phyloP scores from a whole-genome alignment of 1,284 basidiomycete genomes.

The Naganishia sp. region DNA sequence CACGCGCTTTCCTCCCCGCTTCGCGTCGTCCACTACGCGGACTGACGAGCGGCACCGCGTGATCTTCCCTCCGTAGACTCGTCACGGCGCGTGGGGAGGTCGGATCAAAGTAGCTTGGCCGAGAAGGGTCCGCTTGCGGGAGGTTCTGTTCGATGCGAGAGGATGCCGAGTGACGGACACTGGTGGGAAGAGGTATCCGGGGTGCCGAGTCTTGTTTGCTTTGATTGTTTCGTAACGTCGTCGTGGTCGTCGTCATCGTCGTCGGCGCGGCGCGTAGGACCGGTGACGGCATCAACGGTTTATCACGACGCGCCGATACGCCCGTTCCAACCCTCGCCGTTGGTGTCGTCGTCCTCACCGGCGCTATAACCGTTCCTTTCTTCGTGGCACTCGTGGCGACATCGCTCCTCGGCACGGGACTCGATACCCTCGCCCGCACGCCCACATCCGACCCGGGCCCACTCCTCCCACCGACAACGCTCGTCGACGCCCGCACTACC shows the following conservation, averaged over 20 bases:
- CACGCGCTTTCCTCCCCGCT: neutral
- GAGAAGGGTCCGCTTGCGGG: too few species aligned
- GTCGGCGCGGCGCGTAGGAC: neutral
- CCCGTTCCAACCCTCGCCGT: neutral
- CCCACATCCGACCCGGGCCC: neutral
- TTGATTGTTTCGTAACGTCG: too few species aligned
- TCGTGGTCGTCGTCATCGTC: too few species aligned
- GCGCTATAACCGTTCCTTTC: too few species aligned
- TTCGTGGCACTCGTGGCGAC: too few species aligned
- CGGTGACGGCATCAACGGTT: neutral
- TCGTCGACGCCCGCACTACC: conserved; percentile 12
- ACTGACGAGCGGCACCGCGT: conserved; percentile 11
- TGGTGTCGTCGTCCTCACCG: neutral
- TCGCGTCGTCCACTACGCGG: conserved; percentile 13
- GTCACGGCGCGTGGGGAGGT: too few species aligned
- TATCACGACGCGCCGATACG: neutral
- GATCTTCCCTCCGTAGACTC: too few species aligned
- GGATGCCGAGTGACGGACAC: too few species aligned
- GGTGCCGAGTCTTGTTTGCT: too few species aligned
- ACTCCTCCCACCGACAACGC: neutral
- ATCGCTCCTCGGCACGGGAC: neutral
- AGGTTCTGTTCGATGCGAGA: too few species aligned
- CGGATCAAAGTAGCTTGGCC: too few species aligned
- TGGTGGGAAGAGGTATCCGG: too few species aligned
- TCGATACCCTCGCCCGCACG: neutral